Percentiles rank a stretch among this genome's conserved stretches.
phyloP scores from a whole-genome alignment of 2,329 filamentous ascomycete genomes.

The Colletotrichum acutatum region DNA sequence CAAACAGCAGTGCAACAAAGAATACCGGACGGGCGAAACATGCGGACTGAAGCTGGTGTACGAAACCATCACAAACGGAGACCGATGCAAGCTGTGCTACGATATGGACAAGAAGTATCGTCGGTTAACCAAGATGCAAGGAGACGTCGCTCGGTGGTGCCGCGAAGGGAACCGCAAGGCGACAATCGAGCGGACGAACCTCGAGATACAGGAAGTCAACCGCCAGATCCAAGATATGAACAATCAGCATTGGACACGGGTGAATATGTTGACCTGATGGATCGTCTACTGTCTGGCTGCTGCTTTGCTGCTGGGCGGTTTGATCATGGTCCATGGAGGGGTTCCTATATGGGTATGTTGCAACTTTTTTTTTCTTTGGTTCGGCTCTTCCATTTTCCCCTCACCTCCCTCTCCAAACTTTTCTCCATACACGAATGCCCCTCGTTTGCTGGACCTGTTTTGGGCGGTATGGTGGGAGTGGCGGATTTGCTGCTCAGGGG shows the following conservation, averaged over 20 bases:
- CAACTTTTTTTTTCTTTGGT: neutral
- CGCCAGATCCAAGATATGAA: constrained; percentile 66
- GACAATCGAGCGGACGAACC: constrained; percentile 77
- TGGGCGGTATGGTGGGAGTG: neutral
- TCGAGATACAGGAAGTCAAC: constrained; percentile 74
- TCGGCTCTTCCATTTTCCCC: neutral
- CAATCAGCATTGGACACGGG: constrained; percentile 49
- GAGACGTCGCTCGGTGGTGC: constrained; percentile 82
- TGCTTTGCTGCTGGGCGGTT: constrained; percentile 4
- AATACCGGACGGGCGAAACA: constrained; percentile 95
- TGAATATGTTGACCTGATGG: constrained; percentile 47
- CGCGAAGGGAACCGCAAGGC: constrained; percentile 79
- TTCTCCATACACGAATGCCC: neutral
- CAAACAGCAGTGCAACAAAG: constrained; percentile 90
- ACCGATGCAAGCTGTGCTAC: constrained; percentile 85
- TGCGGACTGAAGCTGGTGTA: constrained; percentile 94
- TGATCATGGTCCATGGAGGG: neutral
- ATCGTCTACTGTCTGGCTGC: constrained; percentile 10
- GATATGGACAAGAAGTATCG: constrained; percentile 89
- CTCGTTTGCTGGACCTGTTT: neutral
- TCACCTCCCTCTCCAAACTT: neutral
- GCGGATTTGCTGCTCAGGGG: constrained; percentile 16
- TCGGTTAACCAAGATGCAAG: constrained; percentile 77
- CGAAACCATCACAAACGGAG: constrained; percentile 71
- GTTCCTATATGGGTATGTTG: constrained; percentile 23